A percentile compares a stretch with the other conserved stretches of the same genome.
These are phyloP conservation scores for Wickerhamomyces sydowiorum DNA, from an alignment of 805 yeast genomes.

Conservation along the genomic window DNA sequence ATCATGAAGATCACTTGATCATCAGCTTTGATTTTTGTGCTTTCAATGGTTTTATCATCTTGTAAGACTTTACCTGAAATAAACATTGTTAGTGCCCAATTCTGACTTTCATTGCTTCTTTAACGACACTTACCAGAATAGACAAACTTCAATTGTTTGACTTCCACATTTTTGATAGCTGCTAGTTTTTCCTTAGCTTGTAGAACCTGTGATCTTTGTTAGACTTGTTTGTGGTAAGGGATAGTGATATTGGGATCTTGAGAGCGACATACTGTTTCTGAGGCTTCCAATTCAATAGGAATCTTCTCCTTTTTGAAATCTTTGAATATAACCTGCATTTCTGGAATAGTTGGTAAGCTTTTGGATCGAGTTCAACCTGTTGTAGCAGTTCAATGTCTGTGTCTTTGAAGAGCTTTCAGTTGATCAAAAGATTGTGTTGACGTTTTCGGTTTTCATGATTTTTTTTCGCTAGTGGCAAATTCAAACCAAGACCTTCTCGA, in stretches of 20 bases:
- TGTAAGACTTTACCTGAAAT: slow-evolving; percentile 69
- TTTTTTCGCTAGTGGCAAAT: background rate
- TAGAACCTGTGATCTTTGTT: slow-evolving; percentile 33
- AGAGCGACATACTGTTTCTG: slow-evolving; percentile 49
- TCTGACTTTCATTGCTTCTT: too few species aligned
- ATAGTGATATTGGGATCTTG: background rate
- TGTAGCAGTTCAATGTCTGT: background rate
- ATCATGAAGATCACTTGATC: slow-evolving; percentile 94
- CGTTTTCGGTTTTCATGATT: background rate
- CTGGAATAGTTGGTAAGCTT: background rate
- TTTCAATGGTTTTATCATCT: slow-evolving; percentile 70
- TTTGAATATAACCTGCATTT: slow-evolving; percentile 77
- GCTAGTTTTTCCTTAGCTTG: slow-evolving; percentile 75
- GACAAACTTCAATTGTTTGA: slow-evolving; percentile 77
- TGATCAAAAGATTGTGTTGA: background rate
- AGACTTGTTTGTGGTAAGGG: background rate
- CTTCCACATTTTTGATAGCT: slow-evolving; percentile 58
- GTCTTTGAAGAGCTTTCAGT: background rate
- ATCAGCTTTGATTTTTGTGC: slow-evolving; percentile 70
- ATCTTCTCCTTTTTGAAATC: slow-evolving; percentile 91
- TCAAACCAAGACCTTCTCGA: background rate
- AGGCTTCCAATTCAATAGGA: slow-evolving; percentile 66
- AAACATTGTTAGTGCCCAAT: background rate
- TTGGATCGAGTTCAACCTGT: too few species aligned
- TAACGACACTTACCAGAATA: slow-evolving; percentile 66